Evolutionary conservation across 208 protist genomes (phyloP).

Genomic region (Crithidia fasciculata): DNA sequence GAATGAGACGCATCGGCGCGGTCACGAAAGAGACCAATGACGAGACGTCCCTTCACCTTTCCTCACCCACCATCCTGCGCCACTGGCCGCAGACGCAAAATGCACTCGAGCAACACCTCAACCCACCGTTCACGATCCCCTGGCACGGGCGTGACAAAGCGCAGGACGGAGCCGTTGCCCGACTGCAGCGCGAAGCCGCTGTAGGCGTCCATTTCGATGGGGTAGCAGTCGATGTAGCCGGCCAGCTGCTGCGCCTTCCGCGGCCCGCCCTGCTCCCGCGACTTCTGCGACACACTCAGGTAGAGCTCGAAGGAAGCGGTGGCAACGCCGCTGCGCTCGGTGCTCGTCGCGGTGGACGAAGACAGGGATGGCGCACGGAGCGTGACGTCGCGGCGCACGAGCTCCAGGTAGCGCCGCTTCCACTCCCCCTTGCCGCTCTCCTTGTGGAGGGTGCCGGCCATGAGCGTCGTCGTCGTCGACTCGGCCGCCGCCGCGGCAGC

Average conservation of each 20-base stretch:
- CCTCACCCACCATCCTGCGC: not conserved
- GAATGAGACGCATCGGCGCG: no score
- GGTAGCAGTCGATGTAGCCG: slow-evolving; percentile 30
- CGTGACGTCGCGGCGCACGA: slow-evolving; percentile 4
- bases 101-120: slow-evolving; percentile 55
- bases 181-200: slow-evolving; percentile 23
- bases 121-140: slow-evolving; percentile 67
- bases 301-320: slow-evolving; percentile 10
- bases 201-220: not conserved
- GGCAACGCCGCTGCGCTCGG: not conserved
- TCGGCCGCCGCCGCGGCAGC: slow-evolving; percentile 1
- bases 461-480: not conserved
- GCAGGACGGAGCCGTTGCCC: slow-evolving; percentile 43
- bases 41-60: not conserved
- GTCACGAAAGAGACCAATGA: no score
- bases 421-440: slow-evolving; percentile 24
- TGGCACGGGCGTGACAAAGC: slow-evolving; percentile 45
- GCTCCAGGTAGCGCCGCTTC: slow-evolving; percentile 26
- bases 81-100: not conserved
- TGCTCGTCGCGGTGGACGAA: not conserved
- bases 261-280: slow-evolving; percentile 6
- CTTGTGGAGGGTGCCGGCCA: slow-evolving; percentile 13
- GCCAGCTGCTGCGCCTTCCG: slow-evolving; percentile 24
- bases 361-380: not conserved
- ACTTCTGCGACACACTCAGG: slow-evolving; percentile 18